Evolutionary conservation across 2,329 filamentous ascomycete genomes (phyloP), one percentile per base, ranked within the genome.

Genomic region (Venturia aucupariae): DNA sequence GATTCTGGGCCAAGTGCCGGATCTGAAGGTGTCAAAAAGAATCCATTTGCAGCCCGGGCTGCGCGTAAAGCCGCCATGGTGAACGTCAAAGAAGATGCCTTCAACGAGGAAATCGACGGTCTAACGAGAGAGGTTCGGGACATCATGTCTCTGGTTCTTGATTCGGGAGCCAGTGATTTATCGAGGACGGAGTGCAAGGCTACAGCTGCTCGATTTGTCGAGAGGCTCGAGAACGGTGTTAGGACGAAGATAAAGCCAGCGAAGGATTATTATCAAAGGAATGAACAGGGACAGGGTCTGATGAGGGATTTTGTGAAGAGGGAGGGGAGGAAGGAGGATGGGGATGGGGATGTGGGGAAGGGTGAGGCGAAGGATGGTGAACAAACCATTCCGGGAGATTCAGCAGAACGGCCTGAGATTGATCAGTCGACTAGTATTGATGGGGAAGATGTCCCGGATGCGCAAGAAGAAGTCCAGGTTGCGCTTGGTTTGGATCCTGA

Each of bases 141-240:
- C 7, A 77, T 85, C 15, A 80, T 80, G 63, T 78, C 78, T 22
- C 82, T 81, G 46, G 95, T 96, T 70, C 82, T 87, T 65, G 90
- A 92, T 70, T 82, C 86, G 0, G 90, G 90, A 48, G 88, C 90
- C 55, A 85, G 85, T 27, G 85, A 89, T 69, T 80, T 94, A 65
- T 82, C 83, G 19, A 83, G 89, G 38, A 88, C 90, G 38, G 86
- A 95, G 71, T 86, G 89, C 15, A 96, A 96, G 75, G 86, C 86
- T 63, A 81, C 82, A 13, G 80, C 96, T 46, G 89, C 95, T 70
- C 82, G 86, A 65, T 77, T 96, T n/a, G 82, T 87, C 65, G 86
- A 89, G 70, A 84, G 92, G 64, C 79, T 97, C 17, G 76, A 86
- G 59, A 86, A 88, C 72, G 82, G 84, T 2, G 86, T 93, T 60